These are phyloP conservation scores for Xylariaceae sp. DNA, from an alignment of 2,329 filamentous ascomycete species.

Conservation along the genomic window DNA sequence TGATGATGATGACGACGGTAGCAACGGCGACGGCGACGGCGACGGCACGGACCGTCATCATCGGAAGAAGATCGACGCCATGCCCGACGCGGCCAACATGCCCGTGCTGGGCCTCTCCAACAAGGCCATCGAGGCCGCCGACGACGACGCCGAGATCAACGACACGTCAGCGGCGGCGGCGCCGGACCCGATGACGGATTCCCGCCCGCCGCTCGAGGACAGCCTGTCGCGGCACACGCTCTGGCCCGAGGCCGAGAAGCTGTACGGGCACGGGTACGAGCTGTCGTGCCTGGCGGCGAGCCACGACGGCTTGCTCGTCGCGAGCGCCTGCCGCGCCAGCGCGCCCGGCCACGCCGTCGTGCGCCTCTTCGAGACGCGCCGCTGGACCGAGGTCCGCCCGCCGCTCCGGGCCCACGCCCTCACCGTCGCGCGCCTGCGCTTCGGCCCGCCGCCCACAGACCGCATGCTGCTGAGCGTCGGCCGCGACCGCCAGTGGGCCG, in stretches of 20 bases:
- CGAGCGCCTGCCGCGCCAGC: slow-evolving; percentile 88
- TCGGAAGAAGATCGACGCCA: slow-evolving; percentile 29
- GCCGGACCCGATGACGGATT: slow-evolving; percentile 39
- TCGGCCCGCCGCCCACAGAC: slow-evolving; percentile 72
- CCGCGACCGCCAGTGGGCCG: slow-evolving; percentile 81
- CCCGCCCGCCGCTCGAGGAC: slow-evolving; percentile 81
- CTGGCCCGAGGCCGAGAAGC: slow-evolving; percentile 93
- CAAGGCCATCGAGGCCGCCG: slow-evolving; percentile 67
- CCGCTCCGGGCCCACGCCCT: slow-evolving; percentile 78
- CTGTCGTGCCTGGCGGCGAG: slow-evolving; percentile 80
- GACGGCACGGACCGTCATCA: too few relatives aligned
- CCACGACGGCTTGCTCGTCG: slow-evolving; percentile 67
- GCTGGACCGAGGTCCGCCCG: slow-evolving; percentile 82
- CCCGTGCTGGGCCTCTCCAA: slow-evolving; percentile 93
- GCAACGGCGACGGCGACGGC: too few relatives aligned
- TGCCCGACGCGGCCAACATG: slow-evolving; percentile 89
- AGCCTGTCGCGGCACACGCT: slow-evolving; percentile 82
- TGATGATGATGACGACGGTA: slow-evolving; percentile 34
- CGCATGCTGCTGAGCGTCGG: slow-evolving; percentile 76
- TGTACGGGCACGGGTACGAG: slow-evolving; percentile 97
- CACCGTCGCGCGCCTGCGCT: slow-evolving; percentile 75
- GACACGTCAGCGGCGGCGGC: too few relatives aligned
- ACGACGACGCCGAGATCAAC: slow-evolving; percentile 30
- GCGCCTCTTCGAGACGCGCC: slow-evolving; percentile 75
- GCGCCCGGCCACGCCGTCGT: slow-evolving; percentile 93